phyloP scores from a whole-genome alignment of 768 basidiomycete genomes.

The Termitomyces sp. region DNA sequence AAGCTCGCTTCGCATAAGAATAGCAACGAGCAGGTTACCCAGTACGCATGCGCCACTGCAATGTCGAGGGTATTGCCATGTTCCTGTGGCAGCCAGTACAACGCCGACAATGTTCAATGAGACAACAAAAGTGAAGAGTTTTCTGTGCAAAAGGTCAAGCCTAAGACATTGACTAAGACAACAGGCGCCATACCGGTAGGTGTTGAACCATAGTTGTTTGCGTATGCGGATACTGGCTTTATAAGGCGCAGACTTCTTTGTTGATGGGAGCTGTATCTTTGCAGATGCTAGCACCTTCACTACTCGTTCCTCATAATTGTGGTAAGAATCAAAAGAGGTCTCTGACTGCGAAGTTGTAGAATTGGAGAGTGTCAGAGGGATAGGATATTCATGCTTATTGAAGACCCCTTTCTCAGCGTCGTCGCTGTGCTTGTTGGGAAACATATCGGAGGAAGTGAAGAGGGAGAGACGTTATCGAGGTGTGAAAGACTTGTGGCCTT shows the following conservation, averaged over 20 bases:
- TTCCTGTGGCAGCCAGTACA: conserved; percentile 51
- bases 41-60: conserved; percentile 70
- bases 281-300: neutral
- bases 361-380: conserved; percentile 15
- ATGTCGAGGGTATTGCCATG: conserved; percentile 61
- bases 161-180: neutral
- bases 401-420: conserved; percentile 33
- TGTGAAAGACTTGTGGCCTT: neutral
- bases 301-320: neutral
- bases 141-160: conserved; percentile 31
- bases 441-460: conserved; percentile 8
- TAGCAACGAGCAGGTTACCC: conserved; percentile 67
- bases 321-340: neutral
- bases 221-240: conserved; percentile 49
- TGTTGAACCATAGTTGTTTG: conserved; percentile 73
- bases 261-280: conserved; percentile 8
- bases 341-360: conserved; percentile 10
- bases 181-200: conserved; percentile 49
- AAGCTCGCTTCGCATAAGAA: conserved; percentile 77
- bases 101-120: conserved; percentile 56
- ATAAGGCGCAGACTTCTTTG: conserved; percentile 19
- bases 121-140: conserved; percentile 65
- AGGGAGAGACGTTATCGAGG: neutral
- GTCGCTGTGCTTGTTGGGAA: conserved; percentile 20
- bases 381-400: conserved; percentile 21